Evolutionary conservation across 2,329 filamentous ascomycete genomes (phyloP).

Genomic region (Xylariaceae sp.): DNA sequence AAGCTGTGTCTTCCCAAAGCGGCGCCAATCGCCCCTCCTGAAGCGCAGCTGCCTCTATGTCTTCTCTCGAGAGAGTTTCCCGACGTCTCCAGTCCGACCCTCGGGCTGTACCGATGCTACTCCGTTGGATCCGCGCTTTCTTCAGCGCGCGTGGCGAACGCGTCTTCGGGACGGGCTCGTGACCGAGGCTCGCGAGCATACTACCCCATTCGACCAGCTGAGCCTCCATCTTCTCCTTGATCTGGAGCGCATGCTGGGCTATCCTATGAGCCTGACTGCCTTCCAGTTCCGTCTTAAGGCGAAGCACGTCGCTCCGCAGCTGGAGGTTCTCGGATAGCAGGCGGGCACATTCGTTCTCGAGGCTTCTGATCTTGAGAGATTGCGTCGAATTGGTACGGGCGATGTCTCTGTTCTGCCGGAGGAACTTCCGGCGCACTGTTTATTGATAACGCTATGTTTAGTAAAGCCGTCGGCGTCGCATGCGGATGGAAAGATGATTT

Average conservation of each 20-base stretch:
- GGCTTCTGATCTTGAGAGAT: conserved; percentile 67
- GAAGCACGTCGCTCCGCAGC: conserved; percentile 64
- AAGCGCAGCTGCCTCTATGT: conserved; percentile 45
- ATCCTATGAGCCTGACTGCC: conserved; percentile 54
- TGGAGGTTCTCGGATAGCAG: conserved; percentile 75
- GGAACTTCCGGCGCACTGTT: conserved; percentile 69
- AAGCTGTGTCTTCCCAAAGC: conserved; percentile 65
- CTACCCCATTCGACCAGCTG: conserved; percentile 67
- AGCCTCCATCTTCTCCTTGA: conserved; percentile 64
- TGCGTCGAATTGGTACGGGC: conserved; percentile 73
- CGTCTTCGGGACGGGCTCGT: conserved; percentile 50
- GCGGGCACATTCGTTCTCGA: conserved; percentile 70
- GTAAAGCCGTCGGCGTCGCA: conserved; percentile 1
- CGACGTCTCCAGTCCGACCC: conserved; percentile 53
- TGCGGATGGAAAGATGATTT: neutral
- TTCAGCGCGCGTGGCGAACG: conserved; percentile 39
- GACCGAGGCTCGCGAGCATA: conserved; percentile 60
- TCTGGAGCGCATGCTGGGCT: conserved; percentile 60
- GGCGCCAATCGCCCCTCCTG: conserved; percentile 56
- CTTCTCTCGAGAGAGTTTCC: conserved; percentile 41
- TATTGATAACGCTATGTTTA: conserved; percentile 7
- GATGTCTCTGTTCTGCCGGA: conserved; percentile 80
- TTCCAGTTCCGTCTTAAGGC: conserved; percentile 62
- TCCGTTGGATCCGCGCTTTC: conserved; percentile 38
- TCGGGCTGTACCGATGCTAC: conserved; percentile 38